Conservation (phyloP, 2,329 filamentous ascomycete species). For the Alternaria brassicae region DNA sequence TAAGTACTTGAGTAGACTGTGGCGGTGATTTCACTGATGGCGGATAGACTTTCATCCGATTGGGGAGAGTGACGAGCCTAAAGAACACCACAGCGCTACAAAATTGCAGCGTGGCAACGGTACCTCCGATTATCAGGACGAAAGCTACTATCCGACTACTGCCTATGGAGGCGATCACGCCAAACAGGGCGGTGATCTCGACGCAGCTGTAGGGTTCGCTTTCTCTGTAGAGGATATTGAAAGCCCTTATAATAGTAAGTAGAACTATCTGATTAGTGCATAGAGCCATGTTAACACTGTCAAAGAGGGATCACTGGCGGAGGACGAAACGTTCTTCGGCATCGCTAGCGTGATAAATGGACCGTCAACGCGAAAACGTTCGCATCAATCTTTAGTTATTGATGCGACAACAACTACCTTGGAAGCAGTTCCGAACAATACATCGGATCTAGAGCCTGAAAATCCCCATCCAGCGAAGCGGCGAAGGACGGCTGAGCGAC, state of each 20-base stretch:
- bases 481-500: conserved; percentile 13
- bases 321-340: conserved; percentile 11
- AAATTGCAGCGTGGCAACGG: not conserved
- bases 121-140: not conserved
- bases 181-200: not conserved
- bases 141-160: conserved; percentile 3
- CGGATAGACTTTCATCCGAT: not conserved
- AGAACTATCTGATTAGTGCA: conserved; percentile 9
- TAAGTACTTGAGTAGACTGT: conserved; percentile 3
- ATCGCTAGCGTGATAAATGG: conserved; percentile 8
- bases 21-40: not conserved
- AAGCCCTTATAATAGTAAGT: conserved; percentile 19
- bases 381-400: conserved; percentile 13
- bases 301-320: conserved; percentile 8
- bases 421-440: conserved; percentile 11
- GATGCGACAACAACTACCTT: conserved; percentile 5
- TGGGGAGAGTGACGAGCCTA: not conserved
- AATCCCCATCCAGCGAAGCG: conserved; percentile 14
- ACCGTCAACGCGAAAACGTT: conserved; percentile 14
- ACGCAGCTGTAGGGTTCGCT: conserved; percentile 4
- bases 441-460: conserved; percentile 14
- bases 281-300: conserved; percentile 8
- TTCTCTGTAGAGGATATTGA: conserved; percentile 16
- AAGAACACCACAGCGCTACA: not conserved
- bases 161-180: not conserved